Conservation (phyloP, 2,329 filamentous ascomycete genomes). For the Sporothrix globosa region DNA sequence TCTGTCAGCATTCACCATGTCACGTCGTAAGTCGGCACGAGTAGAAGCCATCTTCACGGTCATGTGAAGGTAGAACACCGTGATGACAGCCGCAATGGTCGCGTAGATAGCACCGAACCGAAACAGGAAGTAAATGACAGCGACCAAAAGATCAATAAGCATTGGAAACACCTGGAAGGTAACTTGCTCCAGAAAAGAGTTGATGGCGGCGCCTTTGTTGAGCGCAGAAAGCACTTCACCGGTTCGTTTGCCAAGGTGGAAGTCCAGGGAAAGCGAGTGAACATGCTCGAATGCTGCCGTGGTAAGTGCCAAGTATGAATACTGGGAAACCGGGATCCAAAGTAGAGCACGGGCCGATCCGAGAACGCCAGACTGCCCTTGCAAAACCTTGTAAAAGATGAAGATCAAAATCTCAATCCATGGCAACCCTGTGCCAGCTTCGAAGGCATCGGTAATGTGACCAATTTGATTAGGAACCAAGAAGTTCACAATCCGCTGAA, state of each 20-base stretch:
- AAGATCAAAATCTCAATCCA: conserved; percentile 77
- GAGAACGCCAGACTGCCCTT: conserved; percentile 85
- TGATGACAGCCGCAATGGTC: conserved; percentile 84
- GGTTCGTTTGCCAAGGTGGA: conserved; percentile 94
- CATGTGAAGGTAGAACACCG: conserved; percentile 94
- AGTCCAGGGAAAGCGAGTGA: conserved; percentile 90
- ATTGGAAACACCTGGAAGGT: conserved; percentile 96
- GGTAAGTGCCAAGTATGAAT: conserved; percentile 91
- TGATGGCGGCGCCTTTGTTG: conserved; percentile 95
- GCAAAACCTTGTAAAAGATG: conserved; percentile 76
- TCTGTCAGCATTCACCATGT: conserved; percentile 93
- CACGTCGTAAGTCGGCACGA: conserved; percentile 83
- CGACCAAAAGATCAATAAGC: conserved; percentile 85
- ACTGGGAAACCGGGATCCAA: conserved; percentile 97
- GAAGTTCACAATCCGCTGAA: conserved; percentile 84
- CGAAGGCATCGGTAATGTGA: conserved; percentile 74
- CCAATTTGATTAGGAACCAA: conserved; percentile 82
- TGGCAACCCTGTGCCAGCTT: conserved; percentile 56
- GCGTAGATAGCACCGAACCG: conserved; percentile 87
- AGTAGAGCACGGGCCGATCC: conserved; percentile 80
- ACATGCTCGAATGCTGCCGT: conserved; percentile 97
- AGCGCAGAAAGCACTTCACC: conserved; percentile 94
- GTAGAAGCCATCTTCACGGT: conserved; percentile 96
- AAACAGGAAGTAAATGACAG: conserved; percentile 78
- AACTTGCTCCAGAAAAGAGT: conserved; percentile 92